Base-by-base conservation (phyloP, 805 yeast species). In the Candida sakaeoensis region DNA sequence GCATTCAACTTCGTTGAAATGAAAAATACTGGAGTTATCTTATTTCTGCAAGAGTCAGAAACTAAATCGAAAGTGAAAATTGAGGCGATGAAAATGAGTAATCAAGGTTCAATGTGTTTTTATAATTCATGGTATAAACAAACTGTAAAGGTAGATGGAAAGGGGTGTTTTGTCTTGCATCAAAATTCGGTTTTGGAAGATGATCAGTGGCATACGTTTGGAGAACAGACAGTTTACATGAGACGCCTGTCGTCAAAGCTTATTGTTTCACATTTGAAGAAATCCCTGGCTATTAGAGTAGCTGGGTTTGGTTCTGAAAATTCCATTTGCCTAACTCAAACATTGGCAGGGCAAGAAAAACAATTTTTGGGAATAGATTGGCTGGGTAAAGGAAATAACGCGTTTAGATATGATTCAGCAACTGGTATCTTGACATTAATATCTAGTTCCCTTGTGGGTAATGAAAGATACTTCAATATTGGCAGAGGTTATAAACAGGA, bases 241-340 rank as follows among this genome's bases (percentile, higher is more conserved):
- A 15, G 6, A 13, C 18, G 16, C 16, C 5, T 12, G 8, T 15
- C 18, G 7, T 10, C 32, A 28, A 15, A 5, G 6, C 8, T 28
- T 13, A 8, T 28, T 10, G 32, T 15, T 15, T 28, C 32, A n/a
- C 32, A 28, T 28, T 13, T 28, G 19, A 28, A 28, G 16, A 28
- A 8, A 14, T n/a, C 15, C n/a, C 23, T 6, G 10, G 13, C 26
- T 3, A 12, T 15, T 13, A 18, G 13, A n/a, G 14, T 32, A 4
- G 35, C 35, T 8, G 35, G 35, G 3, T 32, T 18, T 32, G 35
- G 35, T 6, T 21, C 19, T 32, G 35, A 26, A 14, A 32, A 32
- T 21, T 4, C 17, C 4, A 32, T 32, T n/a, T 8, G 23, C 22
- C 12, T 19, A 12, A 21, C 26, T 6, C 6, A 18, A 9, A 10